Percentiles rank a stretch among this genome's conserved stretches.
These are phyloP conservation scores for Dryas integrifolia DNA, from an alignment of 331 rosid genomes.

Conservation along the genomic window DNA sequence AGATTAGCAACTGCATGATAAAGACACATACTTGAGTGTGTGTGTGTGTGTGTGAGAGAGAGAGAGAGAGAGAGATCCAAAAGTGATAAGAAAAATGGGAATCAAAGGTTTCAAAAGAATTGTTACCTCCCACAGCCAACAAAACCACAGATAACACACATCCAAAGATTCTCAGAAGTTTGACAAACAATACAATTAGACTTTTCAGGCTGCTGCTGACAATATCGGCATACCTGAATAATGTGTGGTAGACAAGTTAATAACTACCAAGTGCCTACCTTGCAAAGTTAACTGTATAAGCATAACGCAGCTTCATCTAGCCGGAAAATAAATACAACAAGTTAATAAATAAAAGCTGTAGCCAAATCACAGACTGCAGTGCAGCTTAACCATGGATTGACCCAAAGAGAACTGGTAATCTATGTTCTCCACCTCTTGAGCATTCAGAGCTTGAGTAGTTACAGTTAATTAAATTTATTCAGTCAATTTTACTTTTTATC, in stretches of 20 bases:
- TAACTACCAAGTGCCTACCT: background rate
- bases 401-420: conserved; percentile 8
- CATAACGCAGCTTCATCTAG: background rate
- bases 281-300: conserved; percentile 1
- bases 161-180: conserved; percentile 95
- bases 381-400: background rate
- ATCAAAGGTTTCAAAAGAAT: background rate
- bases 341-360: background rate
- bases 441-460: background rate
- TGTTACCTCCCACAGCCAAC: conserved; percentile 95
- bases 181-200: conserved; percentile 81
- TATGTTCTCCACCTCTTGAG: background rate
- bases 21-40: background rate
- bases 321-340: background rate
- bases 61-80: background rate
- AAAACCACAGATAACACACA: conserved; percentile 93
- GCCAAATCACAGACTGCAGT: background rate
- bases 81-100: background rate
- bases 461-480: background rate
- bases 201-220: conserved; percentile 96
- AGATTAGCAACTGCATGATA: conserved; percentile 1
- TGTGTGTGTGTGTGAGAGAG: no score
- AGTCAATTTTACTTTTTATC: background rate
- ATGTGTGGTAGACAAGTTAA: conserved; percentile 2
- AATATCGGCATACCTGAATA: conserved; percentile 85